phyloP scores from a whole-genome alignment of 208 protist species.

The Crithidia bombi region DNA sequence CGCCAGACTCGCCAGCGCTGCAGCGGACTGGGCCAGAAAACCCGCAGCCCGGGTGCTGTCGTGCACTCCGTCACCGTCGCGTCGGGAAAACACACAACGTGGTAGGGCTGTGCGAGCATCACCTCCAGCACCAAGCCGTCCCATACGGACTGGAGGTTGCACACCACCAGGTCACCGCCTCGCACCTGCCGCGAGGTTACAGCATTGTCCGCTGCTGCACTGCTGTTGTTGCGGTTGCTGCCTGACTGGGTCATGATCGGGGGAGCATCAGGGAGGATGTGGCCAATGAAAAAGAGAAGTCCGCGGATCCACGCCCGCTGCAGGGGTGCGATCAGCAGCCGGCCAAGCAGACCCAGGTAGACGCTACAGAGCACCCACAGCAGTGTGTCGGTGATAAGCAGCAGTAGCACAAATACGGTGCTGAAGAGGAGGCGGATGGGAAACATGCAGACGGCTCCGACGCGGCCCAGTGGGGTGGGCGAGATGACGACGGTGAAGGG shows the following conservation, averaged over 20 bases:
- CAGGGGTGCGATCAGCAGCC: slow-evolving; percentile 44
- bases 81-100: slow-evolving; percentile 25
- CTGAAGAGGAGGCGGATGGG: slow-evolving; percentile 57
- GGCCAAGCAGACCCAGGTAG: slow-evolving; percentile 36
- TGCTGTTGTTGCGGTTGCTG: not conserved
- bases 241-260: not conserved
- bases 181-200: slow-evolving; percentile 1
- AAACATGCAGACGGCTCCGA: slow-evolving; percentile 52
- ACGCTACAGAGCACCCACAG: slow-evolving; percentile 45
- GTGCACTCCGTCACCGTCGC: not conserved
- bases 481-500: slow-evolving; percentile 62
- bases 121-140: slow-evolving; percentile 72
- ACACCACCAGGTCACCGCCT: slow-evolving; percentile 67
- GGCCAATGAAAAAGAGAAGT: slow-evolving; percentile 66
- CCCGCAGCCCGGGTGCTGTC: slow-evolving; percentile 23
- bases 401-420: slow-evolving; percentile 40
- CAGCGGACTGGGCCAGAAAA: slow-evolving; percentile 60
- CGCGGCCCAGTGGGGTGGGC: slow-evolving; percentile 41
- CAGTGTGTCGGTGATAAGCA: slow-evolving; percentile 58
- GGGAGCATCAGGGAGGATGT: slow-evolving; percentile 40
- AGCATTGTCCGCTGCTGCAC: not conserved
- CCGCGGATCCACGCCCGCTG: slow-evolving; percentile 49
- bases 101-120: slow-evolving; percentile 42
- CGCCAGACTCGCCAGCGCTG: slow-evolving; percentile 76
- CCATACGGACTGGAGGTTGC: slow-evolving; percentile 76